These are phyloP conservation scores for Stylonectria norvegica DNA, from an alignment of 2,329 filamentous ascomycete genomes.

Conservation along the genomic window DNA sequence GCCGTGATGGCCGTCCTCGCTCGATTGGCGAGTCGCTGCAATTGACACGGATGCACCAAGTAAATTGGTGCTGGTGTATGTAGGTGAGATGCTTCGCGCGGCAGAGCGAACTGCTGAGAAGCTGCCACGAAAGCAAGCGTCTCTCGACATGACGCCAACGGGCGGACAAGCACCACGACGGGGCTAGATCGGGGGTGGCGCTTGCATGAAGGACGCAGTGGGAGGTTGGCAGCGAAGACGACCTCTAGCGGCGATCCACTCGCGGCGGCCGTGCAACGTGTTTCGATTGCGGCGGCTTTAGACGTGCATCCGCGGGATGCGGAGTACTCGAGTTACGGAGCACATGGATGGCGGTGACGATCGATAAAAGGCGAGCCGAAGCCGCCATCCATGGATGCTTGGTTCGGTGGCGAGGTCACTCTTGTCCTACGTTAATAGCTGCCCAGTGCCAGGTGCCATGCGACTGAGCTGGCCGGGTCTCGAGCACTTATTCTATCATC, in stretches of 20 bases:
- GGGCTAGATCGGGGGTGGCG: conserved; percentile 27
- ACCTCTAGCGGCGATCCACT: conserved; percentile 19
- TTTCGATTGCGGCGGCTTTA: conserved; percentile 21
- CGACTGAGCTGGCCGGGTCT: no score
- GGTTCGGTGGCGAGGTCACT: no score
- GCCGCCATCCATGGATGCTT: no score
- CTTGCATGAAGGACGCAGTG: conserved; percentile 29
- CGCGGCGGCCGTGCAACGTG: conserved; percentile 23
- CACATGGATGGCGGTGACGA: conserved; percentile 21
- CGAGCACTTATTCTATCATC: no score
- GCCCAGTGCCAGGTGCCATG: no score
- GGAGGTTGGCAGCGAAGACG: background rate
- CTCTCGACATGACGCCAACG: conserved; percentile 27
- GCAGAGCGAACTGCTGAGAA: conserved; percentile 29
- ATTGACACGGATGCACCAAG: conserved; percentile 17
- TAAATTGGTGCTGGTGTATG: conserved; percentile 17
- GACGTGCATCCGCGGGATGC: conserved; percentile 22
- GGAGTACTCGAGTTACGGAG: conserved; percentile 24
- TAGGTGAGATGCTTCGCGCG: conserved; percentile 16
- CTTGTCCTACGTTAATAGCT: no score
- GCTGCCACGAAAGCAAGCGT: conserved; percentile 39
- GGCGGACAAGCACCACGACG: conserved; percentile 24
- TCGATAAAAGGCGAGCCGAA: conserved; percentile 8
- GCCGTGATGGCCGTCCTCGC: conserved; percentile 15
- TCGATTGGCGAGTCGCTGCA: conserved; percentile 16